A percentile compares a stretch with the other conserved stretches of the same genome.
These are phyloP conservation scores for Annulohypoxylon moriforme DNA, from an alignment of 495 filamentous ascomycete species.

Conservation along the genomic window DNA sequence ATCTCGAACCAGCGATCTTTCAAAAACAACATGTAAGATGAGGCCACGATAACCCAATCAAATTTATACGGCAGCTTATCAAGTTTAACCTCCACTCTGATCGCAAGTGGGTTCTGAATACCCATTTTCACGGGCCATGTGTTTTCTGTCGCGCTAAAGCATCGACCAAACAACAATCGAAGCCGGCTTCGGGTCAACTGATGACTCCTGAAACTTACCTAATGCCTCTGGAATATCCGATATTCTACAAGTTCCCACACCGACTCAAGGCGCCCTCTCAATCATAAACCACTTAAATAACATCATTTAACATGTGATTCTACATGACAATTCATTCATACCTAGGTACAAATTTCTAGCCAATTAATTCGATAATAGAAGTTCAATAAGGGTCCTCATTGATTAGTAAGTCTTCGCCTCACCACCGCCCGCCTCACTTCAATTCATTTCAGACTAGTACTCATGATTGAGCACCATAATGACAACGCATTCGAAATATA, in stretches of 20 bases:
- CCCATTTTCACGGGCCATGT: neutral
- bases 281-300: neutral
- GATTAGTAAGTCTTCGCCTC: neutral
- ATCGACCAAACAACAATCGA: neutral
- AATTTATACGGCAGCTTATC: neutral
- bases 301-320: neutral
- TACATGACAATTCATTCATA: neutral
- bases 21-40: conserved; percentile 2
- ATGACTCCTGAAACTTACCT: conserved; percentile 1
- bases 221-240: neutral
- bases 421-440: neutral
- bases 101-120: neutral
- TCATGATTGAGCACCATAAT: neutral
- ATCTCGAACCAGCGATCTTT: conserved; percentile 10
- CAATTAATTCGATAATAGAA: neutral
- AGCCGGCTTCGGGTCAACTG: neutral
- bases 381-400: neutral
- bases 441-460: neutral
- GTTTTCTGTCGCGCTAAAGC: conserved; percentile 1
- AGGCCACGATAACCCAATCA: conserved; percentile 11
- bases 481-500: neutral
- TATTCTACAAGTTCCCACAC: neutral
- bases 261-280: neutral
- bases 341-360: neutral
- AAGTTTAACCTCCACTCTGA: neutral